Base-by-base conservation (phyloP, 768 basidiomycete species). In the Suillus plorans region DNA sequence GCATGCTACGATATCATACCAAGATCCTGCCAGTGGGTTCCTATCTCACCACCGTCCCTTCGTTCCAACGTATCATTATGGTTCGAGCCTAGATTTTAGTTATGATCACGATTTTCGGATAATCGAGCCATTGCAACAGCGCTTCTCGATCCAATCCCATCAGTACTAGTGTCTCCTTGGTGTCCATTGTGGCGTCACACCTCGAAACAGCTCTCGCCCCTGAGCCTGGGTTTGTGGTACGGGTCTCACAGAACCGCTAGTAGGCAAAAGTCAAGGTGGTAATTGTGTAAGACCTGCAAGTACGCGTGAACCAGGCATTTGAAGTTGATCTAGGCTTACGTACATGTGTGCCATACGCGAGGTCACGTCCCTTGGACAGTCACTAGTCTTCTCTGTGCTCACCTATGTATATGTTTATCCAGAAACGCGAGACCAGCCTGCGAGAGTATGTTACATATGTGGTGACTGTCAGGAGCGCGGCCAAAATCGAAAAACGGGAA, bases 131-230 rank as follows among this genome's bases (percentile, higher is more conserved):
- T 76, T 73, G 12, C 86, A 84, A 62, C 83, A 82, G 25, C 80
- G 79, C 28, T 72, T 75, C 71, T 90, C 86, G 64, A 77, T 62
- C 89, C 90, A 92, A 57, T 94, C 91, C 91, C 92, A 93, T 39
- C 72, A 52, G 31, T 31, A 31, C 31, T 31, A 31, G 31, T 31
- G 31, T 31, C 31, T 31, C 31, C 31, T 31, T 31, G 31, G 31
- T 31, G 31, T 79, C 92, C 91, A 92, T 69, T 92, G 91, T 9
- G 90, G 91, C 2, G 91, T 89, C 3, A 7, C 14, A 74, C 34
- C 31, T 55, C 12, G 1, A 52, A 22, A 18, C 22, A 25, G 49
- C 14, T 50, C 14, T 53, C 28, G 9, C 52, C 18, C 52, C 52
- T 49, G 47, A 22, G 14, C 50, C 50, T 52, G 50, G 16, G 16